A percentile compares a stretch with the other conserved stretches of the same genome.
These are phyloP conservation scores for Grifola frondosa DNA, from an alignment of 1,284 basidiomycete genomes.

Conservation along the genomic window DNA sequence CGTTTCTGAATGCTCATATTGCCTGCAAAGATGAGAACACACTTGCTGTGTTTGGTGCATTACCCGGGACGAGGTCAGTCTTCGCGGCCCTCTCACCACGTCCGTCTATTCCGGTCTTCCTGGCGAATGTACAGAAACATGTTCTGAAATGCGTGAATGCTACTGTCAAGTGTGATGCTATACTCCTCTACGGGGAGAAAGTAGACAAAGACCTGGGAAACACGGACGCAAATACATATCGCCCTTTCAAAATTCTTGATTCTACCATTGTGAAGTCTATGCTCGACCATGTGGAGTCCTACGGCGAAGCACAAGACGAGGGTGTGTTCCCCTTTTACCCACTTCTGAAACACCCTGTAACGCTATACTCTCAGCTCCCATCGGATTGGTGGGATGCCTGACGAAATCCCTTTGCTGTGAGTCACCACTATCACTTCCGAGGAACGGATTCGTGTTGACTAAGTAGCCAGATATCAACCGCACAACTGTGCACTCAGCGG, in stretches of 20 bases:
- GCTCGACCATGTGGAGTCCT: slow-evolving; percentile 54
- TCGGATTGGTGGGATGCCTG: slow-evolving; percentile 82
- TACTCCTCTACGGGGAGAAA: slow-evolving; percentile 53
- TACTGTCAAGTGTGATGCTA: too few species aligned
- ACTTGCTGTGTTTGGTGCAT: slow-evolving; percentile 87
- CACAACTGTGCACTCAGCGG: slow-evolving; percentile 45
- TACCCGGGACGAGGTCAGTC: slow-evolving; percentile 75
- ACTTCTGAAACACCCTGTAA: slow-evolving; percentile 4
- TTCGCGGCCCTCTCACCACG: not conserved
- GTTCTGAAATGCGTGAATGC: too few species aligned
- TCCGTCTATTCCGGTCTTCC: too few species aligned
- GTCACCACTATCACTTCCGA: slow-evolving; percentile 28
- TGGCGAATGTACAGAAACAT: too few species aligned
- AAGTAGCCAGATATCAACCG: slow-evolving; percentile 77
- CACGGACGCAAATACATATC: slow-evolving; percentile 78
- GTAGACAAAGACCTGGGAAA: slow-evolving; percentile 37
- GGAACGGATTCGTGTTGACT: slow-evolving; percentile 6
- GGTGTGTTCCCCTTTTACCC: slow-evolving; percentile 32
- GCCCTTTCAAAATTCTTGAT: slow-evolving; percentile 78
- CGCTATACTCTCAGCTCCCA: slow-evolving; percentile 46
- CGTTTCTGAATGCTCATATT: slow-evolving; percentile 92
- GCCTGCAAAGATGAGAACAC: slow-evolving; percentile 91
- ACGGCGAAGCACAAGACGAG: slow-evolving; percentile 50
- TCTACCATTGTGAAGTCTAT: slow-evolving; percentile 65
- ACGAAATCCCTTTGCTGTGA: slow-evolving; percentile 89